Base-by-base conservation (phyloP, 2,329 filamentous ascomycete genomes). In the Kalmusia sp. region DNA sequence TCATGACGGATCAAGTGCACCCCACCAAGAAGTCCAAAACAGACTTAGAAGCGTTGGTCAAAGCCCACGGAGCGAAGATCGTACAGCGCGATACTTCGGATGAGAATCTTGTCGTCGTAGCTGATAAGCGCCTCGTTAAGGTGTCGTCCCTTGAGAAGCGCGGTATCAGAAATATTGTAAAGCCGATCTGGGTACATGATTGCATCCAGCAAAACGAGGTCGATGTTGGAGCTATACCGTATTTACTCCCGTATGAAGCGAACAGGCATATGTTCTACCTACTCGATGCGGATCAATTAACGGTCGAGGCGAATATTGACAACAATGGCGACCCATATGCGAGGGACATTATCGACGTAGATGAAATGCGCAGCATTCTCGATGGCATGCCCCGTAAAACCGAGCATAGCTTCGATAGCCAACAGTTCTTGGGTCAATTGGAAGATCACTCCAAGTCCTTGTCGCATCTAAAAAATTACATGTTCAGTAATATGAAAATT, bases 301-400 rank as follows among this genome's bases (percentile, higher is more conserved):
- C 80, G 6, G 84, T 88, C 8, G 79, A 83, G 31, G 76, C 77
- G 3, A 90, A 89, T 58, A 81, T 89, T 2, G 95, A 99, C 70
- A 77, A 81, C 48, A 95, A 86, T 63, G 90, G 89, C 0, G 95
- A 99, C 70, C 93, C 92, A 67, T 98, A 91, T 73, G 83, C 87
- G 0, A 81, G 93, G 4, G 87, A 96, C 63, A 77, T 89, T 7
- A 81, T 79, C 1, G 65, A 69, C 34, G 63, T 83, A 0, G 81
- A 85, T 1, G 90, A 93, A 64, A 80, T 96, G 41, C 78, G 73
- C 58, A 45, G 69, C 3, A 63, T 73, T 5, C 50, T 65, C 12
- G 65, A 76, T 1, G 63, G 67, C n/a, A 80, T 82, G 74, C 64
- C 58, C 11, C 58, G 51, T 22, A 60, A 66, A n/a, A 54, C 44